These are phyloP conservation scores for Quillaja saponaria DNA, from an alignment of 306 rosid species.

Conservation along the genomic window DNA sequence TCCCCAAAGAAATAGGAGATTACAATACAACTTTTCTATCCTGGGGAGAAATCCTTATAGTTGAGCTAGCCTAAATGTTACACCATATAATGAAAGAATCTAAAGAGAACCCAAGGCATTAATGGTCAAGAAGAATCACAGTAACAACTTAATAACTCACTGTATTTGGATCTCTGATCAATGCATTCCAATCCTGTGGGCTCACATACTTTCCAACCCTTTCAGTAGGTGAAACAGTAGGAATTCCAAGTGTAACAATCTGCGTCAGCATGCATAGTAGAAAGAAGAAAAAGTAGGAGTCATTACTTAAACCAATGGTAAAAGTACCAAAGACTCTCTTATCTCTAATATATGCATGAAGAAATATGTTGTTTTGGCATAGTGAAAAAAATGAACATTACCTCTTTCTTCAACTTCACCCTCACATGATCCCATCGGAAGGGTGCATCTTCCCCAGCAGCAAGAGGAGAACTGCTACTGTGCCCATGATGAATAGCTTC, in stretches of 20 bases:
- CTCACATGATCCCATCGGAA: conserved; percentile 98
- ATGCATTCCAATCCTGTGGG: conserved; percentile 78
- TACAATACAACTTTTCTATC: too few relatives aligned
- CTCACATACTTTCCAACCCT: conserved; percentile 78
- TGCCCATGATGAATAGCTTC: conserved; percentile 94
- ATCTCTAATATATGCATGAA: conserved; percentile 11
- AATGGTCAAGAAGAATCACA: conserved; percentile 11
- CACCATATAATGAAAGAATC: too few relatives aligned
- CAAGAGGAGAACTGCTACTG: conserved; percentile 75
- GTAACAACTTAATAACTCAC: conserved; percentile 45
- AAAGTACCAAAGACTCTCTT: conserved; percentile 6
- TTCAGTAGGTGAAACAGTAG: conserved; percentile 69
- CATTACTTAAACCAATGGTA: neutral
- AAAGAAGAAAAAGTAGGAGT: conserved; percentile 16
- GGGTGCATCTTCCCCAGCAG: conserved; percentile 89
- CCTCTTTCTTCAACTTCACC: conserved; percentile 97
- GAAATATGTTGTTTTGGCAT: conserved; percentile 6
- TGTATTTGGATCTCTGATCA: conserved; percentile 77
- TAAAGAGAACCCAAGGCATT: too few relatives aligned
- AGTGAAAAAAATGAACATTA: conserved; percentile 29
- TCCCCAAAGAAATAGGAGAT: neutral
- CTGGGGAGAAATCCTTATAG: too few relatives aligned
- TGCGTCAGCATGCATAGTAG: conserved; percentile 35
- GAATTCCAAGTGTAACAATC: conserved; percentile 97
- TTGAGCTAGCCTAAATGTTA: too few relatives aligned